Evolutionary conservation across 139 green algal species (phyloP).

Genomic region (Prasinococcaceae sp.): DNA sequence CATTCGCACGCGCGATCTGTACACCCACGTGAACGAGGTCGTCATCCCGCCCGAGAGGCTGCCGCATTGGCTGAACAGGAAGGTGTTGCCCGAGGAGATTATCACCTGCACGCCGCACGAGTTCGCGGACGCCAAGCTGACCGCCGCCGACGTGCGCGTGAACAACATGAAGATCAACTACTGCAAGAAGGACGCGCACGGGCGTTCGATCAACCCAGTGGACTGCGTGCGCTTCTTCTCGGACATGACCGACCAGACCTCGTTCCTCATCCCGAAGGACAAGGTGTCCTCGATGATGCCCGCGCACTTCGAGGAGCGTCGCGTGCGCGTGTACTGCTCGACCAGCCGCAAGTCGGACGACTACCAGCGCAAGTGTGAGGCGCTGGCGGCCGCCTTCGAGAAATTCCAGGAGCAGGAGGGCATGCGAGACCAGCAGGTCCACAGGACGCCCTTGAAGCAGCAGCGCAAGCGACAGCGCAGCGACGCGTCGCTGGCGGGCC

Average conservation of each 20-base stretch:
- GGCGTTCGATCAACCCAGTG: slow-evolving; percentile 14
- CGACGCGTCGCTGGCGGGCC: no score
- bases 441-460: no score
- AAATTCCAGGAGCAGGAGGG: no score
- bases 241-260: neutral
- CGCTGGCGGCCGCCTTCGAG: no score
- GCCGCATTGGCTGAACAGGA: slow-evolving; percentile 12
- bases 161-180: slow-evolving; percentile 25
- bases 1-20: slow-evolving; percentile 16
- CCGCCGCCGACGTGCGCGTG: slow-evolving; percentile 13
- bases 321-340: slow-evolving; percentile 6
- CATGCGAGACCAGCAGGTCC: no score
- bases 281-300: slow-evolving; percentile 7
- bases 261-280: slow-evolving; percentile 1
- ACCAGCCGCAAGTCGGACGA: no score
- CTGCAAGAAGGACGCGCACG: slow-evolving; percentile 14
- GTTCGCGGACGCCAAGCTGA: slow-evolving; percentile 5
- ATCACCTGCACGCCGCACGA: slow-evolving; percentile 6
- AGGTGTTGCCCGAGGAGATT: slow-evolving; percentile 10
- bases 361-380: no score
- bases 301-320: slow-evolving; percentile 1
- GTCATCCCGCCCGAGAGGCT: slow-evolving; percentile 11
- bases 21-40: slow-evolving; percentile 24
- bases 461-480: no score
- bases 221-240: slow-evolving; percentile 5